Evolutionary conservation across 2,329 filamentous ascomycete species (phyloP).

Genomic region (Hypoxylon sp.): DNA sequence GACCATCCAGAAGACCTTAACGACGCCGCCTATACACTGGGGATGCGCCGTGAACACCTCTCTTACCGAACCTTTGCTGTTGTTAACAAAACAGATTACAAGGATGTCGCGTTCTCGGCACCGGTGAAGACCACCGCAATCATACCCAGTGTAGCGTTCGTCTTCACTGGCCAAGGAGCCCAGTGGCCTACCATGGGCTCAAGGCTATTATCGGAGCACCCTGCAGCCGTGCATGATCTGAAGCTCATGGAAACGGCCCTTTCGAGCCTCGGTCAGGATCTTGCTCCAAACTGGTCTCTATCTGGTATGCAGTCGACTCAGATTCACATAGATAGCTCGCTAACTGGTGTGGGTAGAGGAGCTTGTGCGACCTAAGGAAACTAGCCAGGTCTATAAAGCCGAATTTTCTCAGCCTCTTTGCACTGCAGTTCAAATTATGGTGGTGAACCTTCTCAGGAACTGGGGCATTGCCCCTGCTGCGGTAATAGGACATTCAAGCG

Average conservation of each 20-base stretch:
- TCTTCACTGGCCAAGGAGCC: conserved; percentile 59
- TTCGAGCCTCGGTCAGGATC: neutral
- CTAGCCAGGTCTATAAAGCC: conserved; percentile 25
- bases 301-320: neutral
- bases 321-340: neutral
- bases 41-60: neutral
- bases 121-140: neutral
- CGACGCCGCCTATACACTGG: conserved; percentile 1
- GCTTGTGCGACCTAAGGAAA: neutral
- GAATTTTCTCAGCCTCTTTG: conserved; percentile 58
- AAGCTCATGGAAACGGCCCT: neutral
- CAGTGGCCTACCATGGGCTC: conserved; percentile 56
- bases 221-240: neutral
- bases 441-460: conserved; percentile 55
- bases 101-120: neutral
- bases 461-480: conserved; percentile 52
- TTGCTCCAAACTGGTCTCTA: neutral
- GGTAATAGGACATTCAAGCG: conserved; percentile 58
- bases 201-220: neutral
- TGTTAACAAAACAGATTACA: neutral
- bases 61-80: neutral
- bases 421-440: conserved; percentile 61
- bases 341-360: neutral
- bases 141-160: conserved; percentile 35
- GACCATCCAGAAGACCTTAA: neutral